Percentiles rank a stretch among this genome's conserved stretches.
These are phyloP conservation scores for Rhodofomes roseus DNA, from an alignment of 1,284 basidiomycete genomes.

Conservation along the genomic window DNA sequence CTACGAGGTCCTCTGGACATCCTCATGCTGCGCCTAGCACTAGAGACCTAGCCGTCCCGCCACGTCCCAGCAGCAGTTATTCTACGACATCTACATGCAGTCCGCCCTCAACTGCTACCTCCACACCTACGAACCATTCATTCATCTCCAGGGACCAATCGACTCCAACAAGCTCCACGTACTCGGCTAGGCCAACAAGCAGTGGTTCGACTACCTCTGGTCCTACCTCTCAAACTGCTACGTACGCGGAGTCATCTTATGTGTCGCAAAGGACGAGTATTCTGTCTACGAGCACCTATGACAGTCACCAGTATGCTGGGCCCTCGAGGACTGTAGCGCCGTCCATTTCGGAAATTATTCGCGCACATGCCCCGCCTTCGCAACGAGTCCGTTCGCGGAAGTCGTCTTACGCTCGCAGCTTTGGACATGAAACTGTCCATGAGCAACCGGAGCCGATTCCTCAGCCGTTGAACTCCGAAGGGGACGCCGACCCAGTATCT, in stretches of 20 bases:
- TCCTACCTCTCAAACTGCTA: neutral
- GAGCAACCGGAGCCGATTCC: conserved; percentile 21
- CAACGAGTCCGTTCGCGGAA: conserved; percentile 43
- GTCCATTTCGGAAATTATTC: conserved; percentile 82
- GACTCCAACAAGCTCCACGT: neutral
- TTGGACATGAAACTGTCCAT: conserved; percentile 39
- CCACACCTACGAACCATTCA: neutral
- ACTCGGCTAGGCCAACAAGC: neutral
- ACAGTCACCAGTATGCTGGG: conserved; percentile 6
- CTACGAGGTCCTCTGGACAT: neutral
- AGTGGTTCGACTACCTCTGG: neutral
- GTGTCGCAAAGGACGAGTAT: neutral
- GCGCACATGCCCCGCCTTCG: conserved; percentile 60
- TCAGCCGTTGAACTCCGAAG: conserved; percentile 51
- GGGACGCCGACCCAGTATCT: conserved; percentile 53
- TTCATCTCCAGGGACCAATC: neutral
- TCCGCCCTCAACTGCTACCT: neutral
- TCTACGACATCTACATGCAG: neutral
- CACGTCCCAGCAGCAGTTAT: neutral
- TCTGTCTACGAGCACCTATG: neutral
- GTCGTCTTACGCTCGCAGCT: conserved; percentile 45
- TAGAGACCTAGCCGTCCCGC: neutral
- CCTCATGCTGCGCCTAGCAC: neutral
- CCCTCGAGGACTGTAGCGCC: conserved; percentile 47
- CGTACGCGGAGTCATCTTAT: neutral